A percentile compares a stretch with the other conserved stretches of the same genome.
Conservation (phyloP, 1,284 basidiomycete genomes). For the Sporisorium exsertum region DNA sequence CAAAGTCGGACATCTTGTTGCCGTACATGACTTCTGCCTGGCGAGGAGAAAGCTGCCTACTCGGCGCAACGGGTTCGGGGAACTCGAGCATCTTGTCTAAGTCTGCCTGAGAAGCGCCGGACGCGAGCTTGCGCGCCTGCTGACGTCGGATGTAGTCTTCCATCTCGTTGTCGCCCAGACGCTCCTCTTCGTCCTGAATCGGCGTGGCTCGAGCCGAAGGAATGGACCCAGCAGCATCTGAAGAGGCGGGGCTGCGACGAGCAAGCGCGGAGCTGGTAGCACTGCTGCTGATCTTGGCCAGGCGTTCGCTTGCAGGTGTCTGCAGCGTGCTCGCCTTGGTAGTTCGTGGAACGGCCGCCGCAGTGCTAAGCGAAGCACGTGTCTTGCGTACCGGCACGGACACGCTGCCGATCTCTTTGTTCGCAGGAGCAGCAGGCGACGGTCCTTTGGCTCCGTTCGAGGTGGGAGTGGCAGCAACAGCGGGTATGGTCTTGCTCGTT, state of each 20-base stretch:
- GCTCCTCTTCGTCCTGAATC: conserved; percentile 79
- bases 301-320: conserved; percentile 27
- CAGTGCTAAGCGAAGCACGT: conserved; percentile 38
- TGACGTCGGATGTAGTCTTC: conserved; percentile 89
- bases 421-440: conserved; percentile 14
- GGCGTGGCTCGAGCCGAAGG: conserved; percentile 36
- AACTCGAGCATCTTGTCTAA: conserved; percentile 90
- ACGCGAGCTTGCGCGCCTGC: conserved; percentile 85
- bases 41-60: conserved; percentile 77
- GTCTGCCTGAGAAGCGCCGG: conserved; percentile 82
- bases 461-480: conserved; percentile 2
- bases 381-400: conserved; percentile 40
- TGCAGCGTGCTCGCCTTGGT: conserved; percentile 18
- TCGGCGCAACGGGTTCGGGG: conserved; percentile 86
- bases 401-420: conserved; percentile 9
- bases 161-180: conserved; percentile 96
- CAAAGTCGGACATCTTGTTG: conserved; percentile 74
- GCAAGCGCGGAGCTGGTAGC: conserved; percentile 18
- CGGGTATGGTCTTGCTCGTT: background rate
- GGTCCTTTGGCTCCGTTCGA: conserved; percentile 16
- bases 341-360: conserved; percentile 8
- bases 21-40: conserved; percentile 70
- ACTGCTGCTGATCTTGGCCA: conserved; percentile 23
- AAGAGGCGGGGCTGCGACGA: conserved; percentile 36
- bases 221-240: conserved; percentile 24